phyloP scores from a whole-genome alignment of 2,329 filamentous ascomycete genomes.

The Apiospora aurea region DNA sequence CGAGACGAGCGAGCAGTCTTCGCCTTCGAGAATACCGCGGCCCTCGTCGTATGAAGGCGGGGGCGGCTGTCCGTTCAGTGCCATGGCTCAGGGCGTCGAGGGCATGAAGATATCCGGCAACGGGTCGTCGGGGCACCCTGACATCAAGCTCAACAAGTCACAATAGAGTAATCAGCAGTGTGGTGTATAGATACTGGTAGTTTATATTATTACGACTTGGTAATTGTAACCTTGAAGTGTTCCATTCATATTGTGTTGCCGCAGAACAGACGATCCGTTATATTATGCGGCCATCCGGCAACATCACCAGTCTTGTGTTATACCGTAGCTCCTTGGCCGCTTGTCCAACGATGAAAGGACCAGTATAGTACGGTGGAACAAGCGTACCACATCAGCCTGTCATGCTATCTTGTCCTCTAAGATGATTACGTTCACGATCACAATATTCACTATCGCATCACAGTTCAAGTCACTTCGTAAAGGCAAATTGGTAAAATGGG shows the following conservation, averaged over 20 bases:
- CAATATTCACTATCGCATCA: not conserved
- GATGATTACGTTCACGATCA: not conserved
- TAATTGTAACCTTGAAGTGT: not conserved
- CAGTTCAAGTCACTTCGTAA: not conserved
- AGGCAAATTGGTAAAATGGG: not conserved
- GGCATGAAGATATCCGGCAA: slow-evolving; percentile 29
- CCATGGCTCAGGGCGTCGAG: slow-evolving; percentile 32
- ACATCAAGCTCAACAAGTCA: not conserved
- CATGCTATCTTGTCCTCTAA: not conserved
- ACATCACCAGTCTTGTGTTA: not conserved
- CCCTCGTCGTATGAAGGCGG: slow-evolving; percentile 20
- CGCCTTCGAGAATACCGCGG: slow-evolving; percentile 26
- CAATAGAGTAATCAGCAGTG: not conserved
- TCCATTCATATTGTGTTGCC: not conserved
- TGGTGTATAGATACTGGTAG: not conserved
- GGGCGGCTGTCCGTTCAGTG: slow-evolving; percentile 39
- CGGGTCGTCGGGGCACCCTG: not conserved
- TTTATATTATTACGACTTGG: not conserved
- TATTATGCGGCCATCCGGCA: not conserved
- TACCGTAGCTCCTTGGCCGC: not conserved
- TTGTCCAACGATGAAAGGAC: not conserved
- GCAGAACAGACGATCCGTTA: not conserved
- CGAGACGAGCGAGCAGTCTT: slow-evolving; percentile 26
- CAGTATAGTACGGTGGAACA: not conserved
- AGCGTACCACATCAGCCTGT: too few relatives aligned